These are phyloP conservation scores for Gypsophila paniculata DNA, from an alignment of 179 eudicot genomes.

Conservation along the genomic window DNA sequence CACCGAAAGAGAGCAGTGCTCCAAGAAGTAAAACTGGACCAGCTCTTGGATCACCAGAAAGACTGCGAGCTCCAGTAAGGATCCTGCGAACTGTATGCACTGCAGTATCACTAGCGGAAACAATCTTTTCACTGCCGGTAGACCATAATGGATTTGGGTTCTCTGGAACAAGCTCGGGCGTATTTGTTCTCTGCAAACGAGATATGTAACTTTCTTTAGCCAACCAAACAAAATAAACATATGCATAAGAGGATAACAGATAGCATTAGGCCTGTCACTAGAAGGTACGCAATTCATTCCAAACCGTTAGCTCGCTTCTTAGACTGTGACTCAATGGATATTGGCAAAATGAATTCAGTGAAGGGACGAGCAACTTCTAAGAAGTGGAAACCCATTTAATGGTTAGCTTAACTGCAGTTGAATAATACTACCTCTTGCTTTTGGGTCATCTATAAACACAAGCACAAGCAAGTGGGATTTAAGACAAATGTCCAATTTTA, in stretches of 20 bases:
- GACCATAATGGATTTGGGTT: slow-evolving; percentile 68
- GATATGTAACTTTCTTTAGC: background rate
- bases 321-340: background rate
- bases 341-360: slow-evolving; percentile 13
- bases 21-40: slow-evolving; percentile 75
- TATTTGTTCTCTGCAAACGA: slow-evolving; percentile 54
- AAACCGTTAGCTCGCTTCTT: background rate
- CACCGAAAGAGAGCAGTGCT: slow-evolving; percentile 63
- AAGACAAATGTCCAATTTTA: background rate
- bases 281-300: background rate
- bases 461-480: background rate
- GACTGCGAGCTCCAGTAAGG: slow-evolving; percentile 25
- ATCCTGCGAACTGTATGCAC: slow-evolving; percentile 35
- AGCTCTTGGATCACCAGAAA: slow-evolving; percentile 56
- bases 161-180: slow-evolving; percentile 82
- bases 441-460: background rate
- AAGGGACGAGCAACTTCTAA: background rate
- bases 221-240: background rate
- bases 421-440: background rate
- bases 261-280: slow-evolving; percentile 1
- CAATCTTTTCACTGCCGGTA: slow-evolving; percentile 43
- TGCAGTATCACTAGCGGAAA: slow-evolving; percentile 44
- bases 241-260: background rate
- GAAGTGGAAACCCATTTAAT: background rate
- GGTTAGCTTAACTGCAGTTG: background rate